Percentiles rank a stretch among this genome's conserved stretches.
phyloP scores from a whole-genome alignment of 768 basidiomycete species.

The Pleurotus cornucopiae region DNA sequence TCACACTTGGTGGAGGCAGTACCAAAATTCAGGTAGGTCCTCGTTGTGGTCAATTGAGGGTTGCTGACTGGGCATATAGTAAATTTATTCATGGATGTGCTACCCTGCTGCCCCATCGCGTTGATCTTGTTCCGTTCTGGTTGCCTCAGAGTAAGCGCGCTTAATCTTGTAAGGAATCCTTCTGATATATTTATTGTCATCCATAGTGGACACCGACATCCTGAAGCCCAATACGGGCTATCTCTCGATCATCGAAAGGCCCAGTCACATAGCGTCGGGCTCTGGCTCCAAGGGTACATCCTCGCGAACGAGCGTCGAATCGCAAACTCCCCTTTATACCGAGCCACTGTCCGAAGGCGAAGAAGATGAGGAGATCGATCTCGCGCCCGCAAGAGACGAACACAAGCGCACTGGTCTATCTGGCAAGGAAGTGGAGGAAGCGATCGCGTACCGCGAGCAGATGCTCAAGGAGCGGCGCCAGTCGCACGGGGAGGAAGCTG shows the following conservation, averaged over 20 bases:
- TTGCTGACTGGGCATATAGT: conserved; percentile 29
- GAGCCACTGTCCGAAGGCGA: conserved; percentile 97
- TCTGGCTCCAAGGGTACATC: conserved; percentile 45
- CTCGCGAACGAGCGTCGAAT: conserved; percentile 40
- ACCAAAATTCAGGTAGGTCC: conserved; percentile 85
- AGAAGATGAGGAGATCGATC: conserved; percentile 72
- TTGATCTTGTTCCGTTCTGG: conserved; percentile 98
- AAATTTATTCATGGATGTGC: conserved; percentile 98
- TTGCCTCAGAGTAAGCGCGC: conserved; percentile 77
- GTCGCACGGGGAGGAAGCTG: conserved; percentile 24
- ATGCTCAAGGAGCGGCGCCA: conserved; percentile 52
- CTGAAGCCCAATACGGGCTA: conserved; percentile 86
- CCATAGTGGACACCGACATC: conserved; percentile 88
- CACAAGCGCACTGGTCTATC: conserved; percentile 75
- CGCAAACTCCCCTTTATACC: conserved; percentile 52
- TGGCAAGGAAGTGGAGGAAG: conserved; percentile 72
- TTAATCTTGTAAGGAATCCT: background rate
- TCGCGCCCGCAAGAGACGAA: conserved; percentile 76
- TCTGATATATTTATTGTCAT: background rate
- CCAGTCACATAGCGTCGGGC: conserved; percentile 33
- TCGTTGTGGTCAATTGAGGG: background rate
- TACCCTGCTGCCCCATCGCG: conserved; percentile 85
- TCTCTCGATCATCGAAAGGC: conserved; percentile 71
- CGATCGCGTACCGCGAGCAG: conserved; percentile 81
- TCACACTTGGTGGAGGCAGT: conserved; percentile 96